Base-by-base conservation (phyloP, 768 basidiomycete species). In the Collybiopsis luxurians region DNA sequence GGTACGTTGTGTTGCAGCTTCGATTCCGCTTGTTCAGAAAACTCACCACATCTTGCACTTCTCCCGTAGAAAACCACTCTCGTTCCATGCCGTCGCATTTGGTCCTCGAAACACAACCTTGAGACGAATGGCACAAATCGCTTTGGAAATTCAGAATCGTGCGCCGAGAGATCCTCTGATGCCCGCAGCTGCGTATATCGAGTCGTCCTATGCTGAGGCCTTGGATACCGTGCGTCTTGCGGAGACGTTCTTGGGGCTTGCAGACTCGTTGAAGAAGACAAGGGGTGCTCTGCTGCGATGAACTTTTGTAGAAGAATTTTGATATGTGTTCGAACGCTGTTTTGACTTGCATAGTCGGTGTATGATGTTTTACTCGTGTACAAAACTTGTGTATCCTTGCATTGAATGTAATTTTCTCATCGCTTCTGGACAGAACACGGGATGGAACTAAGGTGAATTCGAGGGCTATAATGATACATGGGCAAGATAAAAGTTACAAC, bases 11-110 rank as follows among this genome's bases (percentile, higher is more conserved):
- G n/a, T n/a, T n/a, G n/a, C n/a, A 15, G 2, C n/a, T 3, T 19
- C 3, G 31, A 15, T 17, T 2, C 6, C 4, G 24, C 1, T 19
- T 2, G 34, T n/a, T 2, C 2, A n/a, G n/a, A n/a, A n/a, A n/a
- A n/a, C n/a, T n/a, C n/a, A n/a, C n/a, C n/a, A n/a, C n/a, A n/a
- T n/a, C n/a, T n/a, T n/a, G n/a, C n/a, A n/a, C n/a, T n/a, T n/a
- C n/a, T n/a, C n/a, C n/a, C 21, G 42, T 31, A 85, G 84, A 12
- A 80, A 81, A 68, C 68, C 82, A 0, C 68, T 83, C 1, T 82
- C 83, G 0, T 80, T 86, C 62, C 84, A 86, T 44, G 64, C 83
- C 0, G 79, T 86, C n/a, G 75, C 79, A 0, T 86, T 86, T 40
- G 85, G 82, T 3, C 67, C 69, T 30, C 62, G 42, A 7, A 62